Percentiles rank a stretch among this genome's conserved stretches.
phyloP scores from a whole-genome alignment of 1,284 basidiomycete species.

The Tausonia pullulans region DNA sequence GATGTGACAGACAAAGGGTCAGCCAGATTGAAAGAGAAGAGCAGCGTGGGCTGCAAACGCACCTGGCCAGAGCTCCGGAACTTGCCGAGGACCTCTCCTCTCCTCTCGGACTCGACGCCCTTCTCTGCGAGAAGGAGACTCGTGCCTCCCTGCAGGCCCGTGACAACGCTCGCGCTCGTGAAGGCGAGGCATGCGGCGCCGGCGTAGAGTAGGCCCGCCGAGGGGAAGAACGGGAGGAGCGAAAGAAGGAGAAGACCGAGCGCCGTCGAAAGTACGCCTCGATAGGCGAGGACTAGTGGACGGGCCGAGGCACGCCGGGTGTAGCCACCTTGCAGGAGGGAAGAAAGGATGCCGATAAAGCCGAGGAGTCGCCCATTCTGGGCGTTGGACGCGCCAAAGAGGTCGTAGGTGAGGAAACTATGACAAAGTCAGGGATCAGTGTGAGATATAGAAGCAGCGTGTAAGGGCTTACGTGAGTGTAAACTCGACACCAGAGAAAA shows the following conservation, averaged over 20 bases:
- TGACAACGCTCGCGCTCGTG: conserved; percentile 84
- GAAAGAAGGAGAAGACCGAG: conserved; percentile 57
- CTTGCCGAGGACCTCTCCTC: conserved; percentile 22
- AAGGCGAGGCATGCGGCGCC: conserved; percentile 73
- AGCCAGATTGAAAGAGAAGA: no score
- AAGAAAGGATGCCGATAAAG: conserved; percentile 68
- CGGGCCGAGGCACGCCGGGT: conserved; percentile 65
- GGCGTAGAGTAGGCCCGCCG: conserved; percentile 46
- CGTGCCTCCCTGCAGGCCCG: conserved; percentile 70
- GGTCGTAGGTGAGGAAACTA: conserved; percentile 36
- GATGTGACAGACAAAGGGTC: no score
- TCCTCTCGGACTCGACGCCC: conserved; percentile 43
- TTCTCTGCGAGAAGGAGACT: conserved; percentile 63
- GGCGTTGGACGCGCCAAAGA: conserved; percentile 77
- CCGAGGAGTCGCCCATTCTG: conserved; percentile 69
- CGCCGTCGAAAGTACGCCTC: conserved; percentile 60
- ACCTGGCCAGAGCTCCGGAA: no score
- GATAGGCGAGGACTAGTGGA: conserved; percentile 63
- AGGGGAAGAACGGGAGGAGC: conserved; percentile 48
- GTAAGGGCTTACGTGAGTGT: conserved; percentile 63
- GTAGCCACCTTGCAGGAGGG: conserved; percentile 79
- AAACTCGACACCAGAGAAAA: conserved; percentile 87
- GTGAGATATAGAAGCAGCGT: conserved; percentile 5
- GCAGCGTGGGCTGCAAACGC: no score
- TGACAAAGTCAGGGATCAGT: not conserved